Percentiles rank a stretch among this genome's conserved stretches.
Evolutionary conservation across 495 filamentous ascomycete genomes (phyloP).

Genomic region (Podospora comata): DNA sequence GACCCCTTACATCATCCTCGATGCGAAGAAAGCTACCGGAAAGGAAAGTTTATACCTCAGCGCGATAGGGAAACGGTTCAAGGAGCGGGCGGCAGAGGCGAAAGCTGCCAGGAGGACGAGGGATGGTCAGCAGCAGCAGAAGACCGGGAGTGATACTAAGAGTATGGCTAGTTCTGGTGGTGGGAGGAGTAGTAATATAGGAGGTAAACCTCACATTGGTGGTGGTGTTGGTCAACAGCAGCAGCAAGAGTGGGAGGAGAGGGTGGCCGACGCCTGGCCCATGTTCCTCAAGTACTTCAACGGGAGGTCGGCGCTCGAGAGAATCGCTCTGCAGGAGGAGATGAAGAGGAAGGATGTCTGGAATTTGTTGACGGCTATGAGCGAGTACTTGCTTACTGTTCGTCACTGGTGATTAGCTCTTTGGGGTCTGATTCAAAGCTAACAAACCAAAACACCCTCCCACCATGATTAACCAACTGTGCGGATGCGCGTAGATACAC

Average conservation of each 20-base stretch:
- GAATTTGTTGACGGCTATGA: constrained; percentile 61
- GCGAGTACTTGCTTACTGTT: constrained; percentile 53
- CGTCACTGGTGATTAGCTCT: constrained; percentile 52
- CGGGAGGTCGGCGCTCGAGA: constrained; percentile 80
- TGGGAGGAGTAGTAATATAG: not conserved
- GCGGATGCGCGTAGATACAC: not conserved
- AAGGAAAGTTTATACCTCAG: constrained; percentile 71
- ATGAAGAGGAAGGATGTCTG: constrained; percentile 81
- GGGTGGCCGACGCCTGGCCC: constrained; percentile 48
- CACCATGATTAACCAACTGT: not conserved
- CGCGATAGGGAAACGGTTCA: constrained; percentile 61
- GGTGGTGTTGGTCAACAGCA: not conserved
- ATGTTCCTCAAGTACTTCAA: constrained; percentile 79
- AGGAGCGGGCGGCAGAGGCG: constrained; percentile 23
- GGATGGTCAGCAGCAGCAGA: not conserved
- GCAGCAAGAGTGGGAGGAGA: constrained; percentile 34
- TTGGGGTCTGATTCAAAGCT: not conserved
- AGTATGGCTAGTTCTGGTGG: not conserved
- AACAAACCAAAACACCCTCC: not conserved
- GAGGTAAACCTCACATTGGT: not conserved
- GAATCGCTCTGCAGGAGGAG: constrained; percentile 74
- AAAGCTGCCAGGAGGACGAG: constrained; percentile 22
- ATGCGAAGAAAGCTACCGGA: constrained; percentile 53
- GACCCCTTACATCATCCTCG: constrained; percentile 51
- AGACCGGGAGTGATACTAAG: not conserved